These are phyloP conservation scores for Termitomyces sp. DNA, from an alignment of 768 basidiomycete species.

Conservation along the genomic window DNA sequence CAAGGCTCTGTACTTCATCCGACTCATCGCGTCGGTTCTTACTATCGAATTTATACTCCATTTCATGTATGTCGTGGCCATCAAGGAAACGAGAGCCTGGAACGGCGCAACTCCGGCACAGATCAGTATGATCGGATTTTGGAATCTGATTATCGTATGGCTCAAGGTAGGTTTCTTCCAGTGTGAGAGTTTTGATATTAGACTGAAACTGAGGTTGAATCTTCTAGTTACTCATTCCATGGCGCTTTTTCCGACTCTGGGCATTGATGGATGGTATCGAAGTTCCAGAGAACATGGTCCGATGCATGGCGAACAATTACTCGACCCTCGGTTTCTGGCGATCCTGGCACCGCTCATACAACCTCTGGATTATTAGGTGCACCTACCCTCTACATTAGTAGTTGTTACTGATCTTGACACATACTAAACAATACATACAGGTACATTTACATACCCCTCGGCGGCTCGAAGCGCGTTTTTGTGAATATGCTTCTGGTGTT, in stretches of 20 bases:
- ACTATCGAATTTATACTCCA: constrained; percentile 92
- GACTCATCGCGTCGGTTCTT: constrained; percentile 66
- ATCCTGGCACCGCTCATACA: constrained; percentile 95
- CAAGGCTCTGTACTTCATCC: constrained; percentile 53
- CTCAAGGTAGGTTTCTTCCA: constrained; percentile 60
- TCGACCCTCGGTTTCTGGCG: constrained; percentile 92
- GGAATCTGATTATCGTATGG: constrained; percentile 97
- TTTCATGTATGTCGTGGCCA: constrained; percentile 95
- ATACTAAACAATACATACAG: constrained; percentile 30
- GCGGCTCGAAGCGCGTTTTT: constrained; percentile 52
- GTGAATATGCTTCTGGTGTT: constrained; percentile 77
- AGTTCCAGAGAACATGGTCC: constrained; percentile 97
- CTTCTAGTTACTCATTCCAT: constrained; percentile 84
- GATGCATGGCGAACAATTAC: constrained; percentile 98
- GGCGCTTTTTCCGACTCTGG: constrained; percentile 97
- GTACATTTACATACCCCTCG: constrained; percentile 93
- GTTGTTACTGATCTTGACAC: background rate
- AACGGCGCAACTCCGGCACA: constrained; percentile 68
- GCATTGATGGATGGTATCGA: constrained; percentile 84
- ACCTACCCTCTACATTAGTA: constrained; percentile 6
- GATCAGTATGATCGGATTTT: constrained; percentile 91
- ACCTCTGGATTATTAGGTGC: constrained; percentile 89
- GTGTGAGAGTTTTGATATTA: background rate
- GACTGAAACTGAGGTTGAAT: background rate
- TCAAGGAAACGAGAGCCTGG: constrained; percentile 89